Evolutionary conservation across 2,329 filamentous ascomycete species (phyloP), one percentile per base, ranked within the genome.

Genomic region (Cercospora beticola): DNA sequence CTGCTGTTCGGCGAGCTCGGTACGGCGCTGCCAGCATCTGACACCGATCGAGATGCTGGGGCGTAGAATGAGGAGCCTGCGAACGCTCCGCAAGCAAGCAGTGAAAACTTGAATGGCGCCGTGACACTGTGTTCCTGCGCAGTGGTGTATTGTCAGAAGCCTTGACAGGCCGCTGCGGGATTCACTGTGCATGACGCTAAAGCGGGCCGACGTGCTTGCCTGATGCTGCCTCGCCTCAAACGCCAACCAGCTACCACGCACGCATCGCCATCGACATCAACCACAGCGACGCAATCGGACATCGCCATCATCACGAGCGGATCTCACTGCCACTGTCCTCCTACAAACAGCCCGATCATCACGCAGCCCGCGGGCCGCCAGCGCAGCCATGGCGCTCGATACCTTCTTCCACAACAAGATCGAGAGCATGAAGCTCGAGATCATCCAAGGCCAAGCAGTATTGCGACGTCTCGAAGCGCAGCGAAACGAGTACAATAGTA

Each of bases 341-440:
- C 28, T 4, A 46, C 33, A 12, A 16, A 54, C 62, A 28, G 16
- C 4, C 9, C 7, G 14, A 59, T 43, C 26, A 8, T 30, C 46
- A 3, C 18, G 6, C n/a, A 18, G 36, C n/a, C 52, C 57, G 18
- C 33, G 33, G 40, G 59, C 67, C 58, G 58, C 70, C 67, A 52
- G 60, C 54, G 78, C 80, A 87, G 90, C 80, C 81, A 99, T 99
- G 95, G 94, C 94, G 88, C 92, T 99, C 84, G 95, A 98, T 83
- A 97, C 92, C 83, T 99, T 97, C 86, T 99, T 97, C 83, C 92
- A 95, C 85, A 98, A 98, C 87, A 99, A 99, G 87, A 98, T 98
- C 84, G 95, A 99, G 92, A 90, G 92, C 81, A 97, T 98, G 92
- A 98, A 98, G 91, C 93, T 99, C 81, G 94, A 99, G 88, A 99